A percentile compares a stretch with the other conserved stretches of the same genome.
These are phyloP conservation scores for Carex arenaria DNA, from an alignment of 202 grass and related monocot species.

Conservation along the genomic window DNA sequence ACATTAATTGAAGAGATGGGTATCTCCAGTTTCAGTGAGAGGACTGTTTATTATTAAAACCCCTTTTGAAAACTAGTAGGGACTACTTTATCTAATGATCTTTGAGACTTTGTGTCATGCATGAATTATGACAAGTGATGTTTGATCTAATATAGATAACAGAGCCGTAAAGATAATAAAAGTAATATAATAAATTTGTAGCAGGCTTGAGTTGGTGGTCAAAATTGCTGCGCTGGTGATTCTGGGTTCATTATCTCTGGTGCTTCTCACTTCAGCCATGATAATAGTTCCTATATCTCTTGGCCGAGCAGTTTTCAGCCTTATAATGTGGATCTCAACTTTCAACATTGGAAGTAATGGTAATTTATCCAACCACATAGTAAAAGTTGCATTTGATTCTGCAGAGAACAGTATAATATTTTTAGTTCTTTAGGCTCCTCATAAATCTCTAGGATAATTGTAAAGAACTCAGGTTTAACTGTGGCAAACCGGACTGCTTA, in stretches of 20 bases:
- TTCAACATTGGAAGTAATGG: slow-evolving; percentile 1
- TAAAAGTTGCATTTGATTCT: background rate
- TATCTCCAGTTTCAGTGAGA: background rate
- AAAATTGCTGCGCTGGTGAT: background rate
- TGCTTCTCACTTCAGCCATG: background rate
- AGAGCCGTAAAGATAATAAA: background rate
- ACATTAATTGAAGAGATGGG: background rate
- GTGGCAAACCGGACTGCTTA: background rate
- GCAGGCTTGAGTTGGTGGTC: slow-evolving; percentile 1
- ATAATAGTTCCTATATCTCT: slow-evolving; percentile 9
- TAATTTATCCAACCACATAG: background rate
- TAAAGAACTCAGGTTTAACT: background rate
- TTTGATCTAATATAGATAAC: background rate
- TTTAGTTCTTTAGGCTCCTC: background rate
- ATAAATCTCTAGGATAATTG: background rate
- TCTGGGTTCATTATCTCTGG: slow-evolving; percentile 1
- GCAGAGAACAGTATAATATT: background rate
- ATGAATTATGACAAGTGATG: background rate
- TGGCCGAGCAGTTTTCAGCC: background rate
- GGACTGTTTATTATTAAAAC: background rate
- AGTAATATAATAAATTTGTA: background rate
- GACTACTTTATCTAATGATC: background rate
- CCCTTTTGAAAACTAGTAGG: background rate
- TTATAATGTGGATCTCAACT: background rate
- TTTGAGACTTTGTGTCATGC: slow-evolving; percentile 1